Percentiles rank a stretch among this genome's conserved stretches.
Conservation (phyloP, 139 green algal genomes). For the Limnomonas spitsbergensis region DNA sequence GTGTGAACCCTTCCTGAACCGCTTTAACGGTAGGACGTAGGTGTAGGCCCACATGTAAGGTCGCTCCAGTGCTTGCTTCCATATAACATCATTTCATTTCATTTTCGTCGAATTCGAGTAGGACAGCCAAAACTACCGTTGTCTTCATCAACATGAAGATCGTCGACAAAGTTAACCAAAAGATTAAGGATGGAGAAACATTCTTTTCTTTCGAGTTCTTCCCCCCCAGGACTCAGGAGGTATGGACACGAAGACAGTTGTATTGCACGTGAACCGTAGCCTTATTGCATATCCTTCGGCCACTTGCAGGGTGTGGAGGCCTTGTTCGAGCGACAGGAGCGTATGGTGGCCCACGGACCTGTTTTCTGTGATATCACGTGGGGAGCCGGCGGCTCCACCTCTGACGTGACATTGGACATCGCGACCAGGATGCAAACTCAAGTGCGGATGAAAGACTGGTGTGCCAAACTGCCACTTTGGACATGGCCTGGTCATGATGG, state of each 20-base stretch:
- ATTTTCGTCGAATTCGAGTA: too few relatives aligned
- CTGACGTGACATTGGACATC: slow-evolving; percentile 94
- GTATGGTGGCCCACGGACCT: slow-evolving; percentile 80
- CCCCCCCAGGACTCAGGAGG: slow-evolving; percentile 88
- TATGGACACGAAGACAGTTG: slow-evolving; percentile 22
- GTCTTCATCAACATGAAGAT: slow-evolving; percentile 94
- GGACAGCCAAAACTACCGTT: too few relatives aligned
- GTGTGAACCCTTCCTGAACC: too few relatives aligned
- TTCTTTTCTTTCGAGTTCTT: slow-evolving; percentile 98
- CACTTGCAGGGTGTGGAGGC: slow-evolving; percentile 93
- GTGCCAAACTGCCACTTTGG: too few relatives aligned
- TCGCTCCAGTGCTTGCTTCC: too few relatives aligned
- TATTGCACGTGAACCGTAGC: background rate
- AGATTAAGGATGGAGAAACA: slow-evolving; percentile 60
- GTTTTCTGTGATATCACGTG: slow-evolving; percentile 98
- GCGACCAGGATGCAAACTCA: slow-evolving; percentile 89
- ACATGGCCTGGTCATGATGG: too few relatives aligned
- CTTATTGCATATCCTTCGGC: slow-evolving; percentile 1
- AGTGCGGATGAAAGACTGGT: too few relatives aligned
- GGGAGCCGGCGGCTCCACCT: slow-evolving; percentile 92
- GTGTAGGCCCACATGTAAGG: too few relatives aligned
- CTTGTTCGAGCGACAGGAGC: slow-evolving; percentile 84
- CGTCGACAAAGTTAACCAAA: slow-evolving; percentile 83
- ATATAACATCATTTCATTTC: too few relatives aligned
- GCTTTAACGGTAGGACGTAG: too few relatives aligned